Evolutionary conservation across 331 rosid genomes (phyloP).

Genomic region (Telfairia occidentalis): DNA sequence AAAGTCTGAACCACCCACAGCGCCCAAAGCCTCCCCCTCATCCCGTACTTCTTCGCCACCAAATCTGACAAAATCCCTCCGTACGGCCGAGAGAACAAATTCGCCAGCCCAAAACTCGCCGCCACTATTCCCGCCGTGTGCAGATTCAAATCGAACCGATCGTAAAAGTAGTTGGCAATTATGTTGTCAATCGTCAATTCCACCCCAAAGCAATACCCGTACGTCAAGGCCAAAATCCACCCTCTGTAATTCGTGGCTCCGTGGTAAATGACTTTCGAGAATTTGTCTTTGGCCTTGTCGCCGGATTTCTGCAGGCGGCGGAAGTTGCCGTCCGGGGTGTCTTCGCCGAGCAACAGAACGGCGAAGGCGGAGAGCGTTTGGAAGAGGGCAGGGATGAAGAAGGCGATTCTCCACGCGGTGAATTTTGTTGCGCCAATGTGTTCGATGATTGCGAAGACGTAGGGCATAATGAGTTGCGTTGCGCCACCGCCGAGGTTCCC

Average conservation of each 20-base stretch:
- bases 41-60: conserved; percentile 54
- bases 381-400: conserved; percentile 63
- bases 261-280: conserved; percentile 36
- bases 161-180: conserved; percentile 78
- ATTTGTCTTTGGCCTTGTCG: conserved; percentile 44
- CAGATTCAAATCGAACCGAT: conserved; percentile 57
- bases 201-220: conserved; percentile 92
- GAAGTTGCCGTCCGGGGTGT: conserved; percentile 77
- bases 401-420: conserved; percentile 87
- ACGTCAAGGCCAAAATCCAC: conserved; percentile 78
- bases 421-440: conserved; percentile 48
- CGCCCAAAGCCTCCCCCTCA: conserved; percentile 86
- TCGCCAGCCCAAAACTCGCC: conserved; percentile 81
- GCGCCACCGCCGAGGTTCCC: conserved; percentile 95
- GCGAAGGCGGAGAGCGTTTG: conserved; percentile 61
- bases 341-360: conserved; percentile 52
- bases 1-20: conserved; percentile 64
- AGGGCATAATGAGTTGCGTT: conserved; percentile 77
- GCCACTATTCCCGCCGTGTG: conserved; percentile 78
- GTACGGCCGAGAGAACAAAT: conserved; percentile 60
- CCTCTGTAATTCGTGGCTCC: conserved; percentile 68
- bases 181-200: conserved; percentile 71
- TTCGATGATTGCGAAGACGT: conserved; percentile 46
- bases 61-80: conserved; percentile 68
- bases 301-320: conserved; percentile 44